Evolutionary conservation across 2,329 filamentous ascomycete species (phyloP).

Genomic region (Fusarium bactridioides): DNA sequence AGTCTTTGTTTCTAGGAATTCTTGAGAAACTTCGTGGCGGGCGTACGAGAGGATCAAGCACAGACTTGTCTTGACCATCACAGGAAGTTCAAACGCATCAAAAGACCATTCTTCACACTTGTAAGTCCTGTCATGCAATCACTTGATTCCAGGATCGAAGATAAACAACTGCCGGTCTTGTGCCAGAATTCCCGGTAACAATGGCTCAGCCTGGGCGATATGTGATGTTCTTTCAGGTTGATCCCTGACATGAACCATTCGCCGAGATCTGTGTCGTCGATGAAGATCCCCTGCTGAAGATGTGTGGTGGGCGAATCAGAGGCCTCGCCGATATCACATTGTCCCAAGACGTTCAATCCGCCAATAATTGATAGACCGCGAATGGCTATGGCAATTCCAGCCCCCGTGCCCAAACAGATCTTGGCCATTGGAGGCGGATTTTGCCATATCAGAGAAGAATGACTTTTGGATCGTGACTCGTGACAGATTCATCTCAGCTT

Average conservation of each 20-base stretch:
- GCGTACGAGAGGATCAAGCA: not conserved
- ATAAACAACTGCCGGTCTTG: not conserved
- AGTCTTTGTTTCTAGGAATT: not conserved
- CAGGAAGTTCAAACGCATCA: not conserved
- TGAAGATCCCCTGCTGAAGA: constrained; percentile 16
- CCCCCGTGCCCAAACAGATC: constrained; percentile 33
- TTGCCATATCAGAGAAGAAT: constrained; percentile 2
- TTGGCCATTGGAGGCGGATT: constrained; percentile 33
- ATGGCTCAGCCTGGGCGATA: constrained; percentile 18
- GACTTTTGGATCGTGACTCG: not conserved
- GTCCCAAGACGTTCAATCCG: constrained; percentile 27
- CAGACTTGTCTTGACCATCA: not conserved
- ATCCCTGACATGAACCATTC: constrained; percentile 8
- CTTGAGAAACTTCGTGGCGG: not conserved
- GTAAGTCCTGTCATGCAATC: not conserved
- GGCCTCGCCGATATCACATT: constrained; percentile 38
- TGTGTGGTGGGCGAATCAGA: constrained; percentile 33
- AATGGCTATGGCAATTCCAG: constrained; percentile 30
- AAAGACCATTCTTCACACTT: not conserved
- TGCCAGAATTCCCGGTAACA: not conserved
- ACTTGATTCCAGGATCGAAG: constrained; percentile 12
- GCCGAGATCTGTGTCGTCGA: constrained; percentile 19
- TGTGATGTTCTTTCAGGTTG: constrained; percentile 4
- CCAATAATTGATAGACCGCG: constrained; percentile 15
- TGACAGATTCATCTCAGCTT: constrained; percentile 5